Conservation (phyloP, 108 stramenopile species). For the Asterionellopsis glacialis region DNA sequence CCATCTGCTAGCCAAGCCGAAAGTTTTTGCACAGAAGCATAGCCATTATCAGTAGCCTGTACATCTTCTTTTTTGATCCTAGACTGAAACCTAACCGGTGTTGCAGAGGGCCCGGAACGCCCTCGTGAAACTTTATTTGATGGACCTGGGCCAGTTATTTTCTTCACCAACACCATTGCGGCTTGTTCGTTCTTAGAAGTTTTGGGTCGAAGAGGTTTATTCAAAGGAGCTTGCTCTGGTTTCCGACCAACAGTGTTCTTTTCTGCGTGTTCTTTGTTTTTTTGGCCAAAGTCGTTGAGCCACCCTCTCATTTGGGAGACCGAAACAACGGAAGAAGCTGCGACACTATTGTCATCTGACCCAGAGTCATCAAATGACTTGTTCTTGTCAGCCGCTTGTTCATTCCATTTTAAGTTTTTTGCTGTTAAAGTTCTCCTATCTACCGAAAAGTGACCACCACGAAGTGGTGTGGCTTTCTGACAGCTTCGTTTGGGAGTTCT, state of each 20-base stretch:
- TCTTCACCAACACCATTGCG: not conserved
- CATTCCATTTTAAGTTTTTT: no score
- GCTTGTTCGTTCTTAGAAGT: conserved; percentile 5
- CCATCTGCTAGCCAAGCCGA: conserved; percentile 73
- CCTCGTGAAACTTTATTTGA: not conserved
- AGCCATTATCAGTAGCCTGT: conserved; percentile 65
- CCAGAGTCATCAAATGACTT: conserved; percentile 15
- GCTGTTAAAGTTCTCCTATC: no score
- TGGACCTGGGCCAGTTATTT: not conserved
- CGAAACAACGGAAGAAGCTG: conserved; percentile 5
- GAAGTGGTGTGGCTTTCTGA: no score
- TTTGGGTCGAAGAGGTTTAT: conserved; percentile 15
- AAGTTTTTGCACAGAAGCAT: conserved; percentile 70
- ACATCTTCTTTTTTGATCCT: conserved; percentile 41
- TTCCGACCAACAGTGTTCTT: conserved; percentile 1
- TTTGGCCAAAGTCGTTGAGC: conserved; percentile 44
- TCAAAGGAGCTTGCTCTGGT: conserved; percentile 1
- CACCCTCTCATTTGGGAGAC: conserved; percentile 33
- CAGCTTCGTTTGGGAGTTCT: no score
- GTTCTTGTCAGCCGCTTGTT: not conserved
- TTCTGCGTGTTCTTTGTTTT: conserved; percentile 28
- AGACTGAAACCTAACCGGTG: conserved; percentile 17
- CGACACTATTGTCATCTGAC: conserved; percentile 8
- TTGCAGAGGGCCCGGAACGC: not conserved
- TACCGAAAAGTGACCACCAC: no score